phyloP scores from a whole-genome alignment of 2,329 filamentous ascomycete species.

The Leptoxyphium fumago region DNA sequence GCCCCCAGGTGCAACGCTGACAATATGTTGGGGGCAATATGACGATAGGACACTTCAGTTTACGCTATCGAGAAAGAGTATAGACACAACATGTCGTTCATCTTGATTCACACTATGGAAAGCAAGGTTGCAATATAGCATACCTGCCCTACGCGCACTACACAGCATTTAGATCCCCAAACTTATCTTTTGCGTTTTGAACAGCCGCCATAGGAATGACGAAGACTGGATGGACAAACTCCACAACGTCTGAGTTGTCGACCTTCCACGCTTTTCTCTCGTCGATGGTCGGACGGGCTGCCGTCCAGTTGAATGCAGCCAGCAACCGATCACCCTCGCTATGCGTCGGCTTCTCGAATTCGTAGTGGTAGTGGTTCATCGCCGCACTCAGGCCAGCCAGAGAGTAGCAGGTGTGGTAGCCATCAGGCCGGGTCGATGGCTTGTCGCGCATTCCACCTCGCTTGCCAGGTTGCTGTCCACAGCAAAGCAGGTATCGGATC shows the following conservation, averaged over 20 bases:
- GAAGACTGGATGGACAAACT: conserved; percentile 67
- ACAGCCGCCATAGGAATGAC: conserved; percentile 61
- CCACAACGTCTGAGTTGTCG: conserved; percentile 55
- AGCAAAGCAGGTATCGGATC: conserved; percentile 76
- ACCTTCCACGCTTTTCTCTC: conserved; percentile 44
- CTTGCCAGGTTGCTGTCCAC: conserved; percentile 57
- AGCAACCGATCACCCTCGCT: conserved; percentile 14
- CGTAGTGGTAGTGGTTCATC: conserved; percentile 48
- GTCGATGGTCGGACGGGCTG: conserved; percentile 30
- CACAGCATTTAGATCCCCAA: conserved; percentile 25
- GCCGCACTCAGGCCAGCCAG: conserved; percentile 71
- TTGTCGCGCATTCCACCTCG: conserved; percentile 84
- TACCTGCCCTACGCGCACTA: too few species aligned
- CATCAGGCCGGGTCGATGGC: conserved; percentile 76
- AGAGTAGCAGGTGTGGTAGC: conserved; percentile 88
- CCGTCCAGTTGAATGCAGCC: conserved; percentile 31
- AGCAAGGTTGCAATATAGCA: too few species aligned
- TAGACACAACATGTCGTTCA: too few species aligned
- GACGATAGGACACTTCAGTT: too few species aligned
- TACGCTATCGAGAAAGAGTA: too few species aligned
- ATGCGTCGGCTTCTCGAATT: conserved; percentile 8
- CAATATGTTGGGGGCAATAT: too few species aligned
- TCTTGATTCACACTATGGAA: too few species aligned
- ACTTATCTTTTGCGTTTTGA: conserved; percentile 50
- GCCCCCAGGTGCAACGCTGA: too few species aligned